Percentiles rank a stretch among this genome's conserved stretches.
Conservation (phyloP, 306 rosid species). For the Arachis stenosperma region DNA sequence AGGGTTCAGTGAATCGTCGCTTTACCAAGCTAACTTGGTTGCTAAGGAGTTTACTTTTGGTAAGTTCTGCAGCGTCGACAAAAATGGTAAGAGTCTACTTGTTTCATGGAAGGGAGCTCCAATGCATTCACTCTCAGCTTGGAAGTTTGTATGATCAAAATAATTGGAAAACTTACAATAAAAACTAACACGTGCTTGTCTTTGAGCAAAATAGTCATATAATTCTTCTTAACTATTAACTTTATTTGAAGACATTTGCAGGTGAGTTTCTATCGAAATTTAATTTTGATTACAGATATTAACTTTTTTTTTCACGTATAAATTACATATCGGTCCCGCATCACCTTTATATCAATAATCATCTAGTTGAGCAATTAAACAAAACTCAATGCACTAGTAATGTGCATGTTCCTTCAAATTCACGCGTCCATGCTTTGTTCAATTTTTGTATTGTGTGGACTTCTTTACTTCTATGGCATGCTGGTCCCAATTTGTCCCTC, state of each 20-base stretch:
- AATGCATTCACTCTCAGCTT: slow-evolving; percentile 69
- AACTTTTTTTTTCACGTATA: no score
- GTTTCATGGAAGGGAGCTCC: slow-evolving; percentile 88
- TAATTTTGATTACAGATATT: no score
- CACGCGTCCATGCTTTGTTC: not conserved
- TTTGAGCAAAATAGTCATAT: no score
- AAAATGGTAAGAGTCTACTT: slow-evolving; percentile 47
- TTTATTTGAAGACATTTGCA: no score
- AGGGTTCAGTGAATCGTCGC: slow-evolving; percentile 58
- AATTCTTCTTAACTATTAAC: no score
- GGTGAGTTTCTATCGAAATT: no score
- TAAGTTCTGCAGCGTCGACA: slow-evolving; percentile 53
- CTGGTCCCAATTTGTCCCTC: not conserved
- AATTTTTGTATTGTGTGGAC: not conserved
- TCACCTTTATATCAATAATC: no score
- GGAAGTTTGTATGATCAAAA: slow-evolving; percentile 58
- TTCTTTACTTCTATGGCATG: not conserved
- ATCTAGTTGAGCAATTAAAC: no score
- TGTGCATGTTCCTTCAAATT: not conserved
- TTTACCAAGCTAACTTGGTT: slow-evolving; percentile 65
- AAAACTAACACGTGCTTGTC: no score
- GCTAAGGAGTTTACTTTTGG: slow-evolving; percentile 47
- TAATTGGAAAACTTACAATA: no score
- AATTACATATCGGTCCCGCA: no score
- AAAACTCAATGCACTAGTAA: no score